A percentile compares a stretch with the other conserved stretches of the same genome.
Conservation (phyloP, 345 rosid species). For the Citrus cavaleriei region DNA sequence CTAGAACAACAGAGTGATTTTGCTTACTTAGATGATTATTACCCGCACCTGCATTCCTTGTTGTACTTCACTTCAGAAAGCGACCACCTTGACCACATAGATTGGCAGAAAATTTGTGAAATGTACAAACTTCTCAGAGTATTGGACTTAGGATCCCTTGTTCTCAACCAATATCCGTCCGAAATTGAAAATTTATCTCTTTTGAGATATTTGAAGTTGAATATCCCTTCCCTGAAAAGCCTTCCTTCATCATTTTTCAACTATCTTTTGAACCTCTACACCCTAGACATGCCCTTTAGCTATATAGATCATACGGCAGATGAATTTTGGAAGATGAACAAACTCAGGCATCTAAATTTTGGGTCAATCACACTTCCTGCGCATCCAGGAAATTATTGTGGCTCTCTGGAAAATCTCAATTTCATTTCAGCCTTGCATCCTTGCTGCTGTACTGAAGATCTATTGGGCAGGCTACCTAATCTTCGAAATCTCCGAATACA, state of each 20-base stretch:
- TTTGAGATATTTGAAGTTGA: too few relatives aligned
- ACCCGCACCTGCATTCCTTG: neutral
- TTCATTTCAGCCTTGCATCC: neutral
- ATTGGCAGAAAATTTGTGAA: too few relatives aligned
- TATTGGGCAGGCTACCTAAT: neutral
- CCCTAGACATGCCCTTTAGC: too few relatives aligned
- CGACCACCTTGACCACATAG: accelerated
- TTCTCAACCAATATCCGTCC: neutral
- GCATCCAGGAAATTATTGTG: neutral
- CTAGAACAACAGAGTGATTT: accelerated
- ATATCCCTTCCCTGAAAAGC: too few relatives aligned
- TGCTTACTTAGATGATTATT: neutral
- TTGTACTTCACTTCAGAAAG: neutral
- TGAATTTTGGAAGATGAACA: neutral
- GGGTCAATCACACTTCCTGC: neutral
- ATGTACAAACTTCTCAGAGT: neutral
- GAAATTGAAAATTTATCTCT: neutral
- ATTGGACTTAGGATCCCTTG: neutral
- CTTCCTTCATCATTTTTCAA: too few relatives aligned
- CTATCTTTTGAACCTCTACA: too few relatives aligned
- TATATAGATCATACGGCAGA: neutral
- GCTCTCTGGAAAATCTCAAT: neutral
- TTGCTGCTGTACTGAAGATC: neutral
- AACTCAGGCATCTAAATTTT: neutral
- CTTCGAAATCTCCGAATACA: neutral